A percentile compares a stretch with the other conserved stretches of the same genome.
Conservation (phyloP, 2,329 filamentous ascomycete genomes). For the Paraconiothyrium brasiliense region DNA sequence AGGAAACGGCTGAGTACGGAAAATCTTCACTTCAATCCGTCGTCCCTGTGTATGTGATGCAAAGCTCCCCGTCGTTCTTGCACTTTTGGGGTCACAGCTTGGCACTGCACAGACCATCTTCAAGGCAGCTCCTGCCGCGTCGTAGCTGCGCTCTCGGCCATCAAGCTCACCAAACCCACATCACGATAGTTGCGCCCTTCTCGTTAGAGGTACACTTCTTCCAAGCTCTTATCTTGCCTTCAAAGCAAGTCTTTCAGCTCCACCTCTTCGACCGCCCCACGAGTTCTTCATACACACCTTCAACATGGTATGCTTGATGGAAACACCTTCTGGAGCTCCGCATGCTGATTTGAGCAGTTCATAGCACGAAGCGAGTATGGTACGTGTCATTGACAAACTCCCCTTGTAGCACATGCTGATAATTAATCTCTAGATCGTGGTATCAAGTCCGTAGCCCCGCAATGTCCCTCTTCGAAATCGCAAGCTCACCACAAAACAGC, state of each 20-base stretch:
- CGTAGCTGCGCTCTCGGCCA: slow-evolving; percentile 13
- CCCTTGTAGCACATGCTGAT: slow-evolving; percentile 25
- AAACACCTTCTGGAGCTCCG: slow-evolving; percentile 40
- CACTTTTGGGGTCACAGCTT: slow-evolving; percentile 2
- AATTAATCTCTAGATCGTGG: slow-evolving; percentile 77
- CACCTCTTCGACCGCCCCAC: background rate
- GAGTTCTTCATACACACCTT: slow-evolving; percentile 18
- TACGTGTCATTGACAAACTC: slow-evolving; percentile 59
- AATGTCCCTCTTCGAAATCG: slow-evolving; percentile 20
- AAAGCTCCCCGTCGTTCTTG: background rate
- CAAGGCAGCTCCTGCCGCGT: slow-evolving; percentile 17
- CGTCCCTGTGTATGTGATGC: background rate
- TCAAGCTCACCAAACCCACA: slow-evolving; percentile 14
- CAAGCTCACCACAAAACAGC: slow-evolving; percentile 60
- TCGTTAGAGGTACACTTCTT: background rate
- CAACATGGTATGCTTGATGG: slow-evolving; percentile 44
- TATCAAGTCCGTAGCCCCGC: slow-evolving; percentile 78
- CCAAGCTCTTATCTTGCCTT: background rate
- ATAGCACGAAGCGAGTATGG: slow-evolving; percentile 99
- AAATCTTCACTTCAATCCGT: background rate
- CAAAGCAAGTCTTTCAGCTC: background rate
- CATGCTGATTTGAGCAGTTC: slow-evolving; percentile 67
- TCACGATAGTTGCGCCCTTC: background rate
- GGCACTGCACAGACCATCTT: slow-evolving; percentile 12
- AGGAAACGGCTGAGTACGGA: background rate